Evolutionary conservation across 345 rosid genomes (phyloP), one percentile per base, ranked within the genome.

Genomic region (Rhizophora apiculata): DNA sequence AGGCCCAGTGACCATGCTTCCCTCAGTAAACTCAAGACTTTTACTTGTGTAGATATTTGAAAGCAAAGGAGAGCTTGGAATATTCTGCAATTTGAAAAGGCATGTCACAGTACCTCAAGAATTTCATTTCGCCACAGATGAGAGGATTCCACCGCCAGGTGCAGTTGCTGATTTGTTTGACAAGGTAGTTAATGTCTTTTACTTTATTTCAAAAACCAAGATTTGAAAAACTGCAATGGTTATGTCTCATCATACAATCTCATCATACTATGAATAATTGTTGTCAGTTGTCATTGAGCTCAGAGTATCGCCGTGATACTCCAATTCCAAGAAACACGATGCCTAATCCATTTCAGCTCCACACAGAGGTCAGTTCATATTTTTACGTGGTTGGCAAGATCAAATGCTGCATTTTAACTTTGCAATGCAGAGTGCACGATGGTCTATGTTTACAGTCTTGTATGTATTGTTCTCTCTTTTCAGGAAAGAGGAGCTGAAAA

Each of bases 401-500:
- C 6, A 43, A 13, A 19, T 43, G 49, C 49, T 4, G 18, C 49
- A 13, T 43, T 13, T 43, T 43, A 43, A 11, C 49, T 13, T 43
- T 43, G 49, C 49, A 43, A 11, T 3, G 49, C 6, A 3, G 18
- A 24, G 2, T 24, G 16, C 22, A n/a, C 59, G 11, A 24, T 56
- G 60, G 5, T n/a, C 22, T 56, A 21, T 56, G 19, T 13, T 15
- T 9, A 19, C 10, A 20, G 37, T 27, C 39, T 6, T 57, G 63
- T 37, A 43, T 55, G 6, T 8, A 21, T 29, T 27, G 36, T 62
- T 27, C 37, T 20, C 67, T 27, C 36, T 29, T 64, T 67, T 70
- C 85, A 96, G 99, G 98, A 88, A 82, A 84, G 99, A 85, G 99
- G 99, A 57, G 91, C 87, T 54, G 87, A 83, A 68, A 96, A 96